Percentiles rank a stretch among this genome's conserved stretches.
phyloP scores from a whole-genome alignment of 108 stramenopile genomes.

The Cyclotella atomus region DNA sequence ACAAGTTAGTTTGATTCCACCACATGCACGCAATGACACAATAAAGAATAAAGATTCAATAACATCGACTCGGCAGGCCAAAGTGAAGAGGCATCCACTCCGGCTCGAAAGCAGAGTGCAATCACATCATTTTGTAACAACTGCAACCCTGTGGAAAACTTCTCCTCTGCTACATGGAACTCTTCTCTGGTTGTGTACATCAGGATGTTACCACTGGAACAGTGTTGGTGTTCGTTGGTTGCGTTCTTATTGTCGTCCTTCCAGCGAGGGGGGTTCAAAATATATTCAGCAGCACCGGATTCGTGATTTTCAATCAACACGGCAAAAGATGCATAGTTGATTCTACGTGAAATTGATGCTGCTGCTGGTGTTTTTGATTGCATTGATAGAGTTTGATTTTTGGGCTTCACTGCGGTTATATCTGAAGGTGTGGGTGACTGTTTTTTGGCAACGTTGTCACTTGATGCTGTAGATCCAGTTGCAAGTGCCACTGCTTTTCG shows the following conservation, averaged over 20 bases:
- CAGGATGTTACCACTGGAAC: too few species aligned
- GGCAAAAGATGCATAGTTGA: conserved; percentile 67
- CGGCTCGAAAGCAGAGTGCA: conserved; percentile 79
- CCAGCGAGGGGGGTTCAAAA: conserved; percentile 44
- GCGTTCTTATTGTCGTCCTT: conserved; percentile 10
- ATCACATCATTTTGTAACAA: conserved; percentile 84
- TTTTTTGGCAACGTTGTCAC: conserved; percentile 7
- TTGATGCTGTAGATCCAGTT: conserved; percentile 20
- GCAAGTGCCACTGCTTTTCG: conserved; percentile 33
- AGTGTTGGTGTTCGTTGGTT: conserved; percentile 5
- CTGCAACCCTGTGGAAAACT: conserved; percentile 82
- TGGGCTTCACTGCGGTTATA: too few species aligned
- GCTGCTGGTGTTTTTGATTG: not conserved
- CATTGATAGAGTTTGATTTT: conserved; percentile 6
- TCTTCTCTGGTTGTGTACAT: conserved; percentile 29
- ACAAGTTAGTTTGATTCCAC: too few species aligned
- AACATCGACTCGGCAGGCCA: conserved; percentile 85
- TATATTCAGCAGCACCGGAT: conserved; percentile 28
- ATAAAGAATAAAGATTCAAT: conserved; percentile 74
- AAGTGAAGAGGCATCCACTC: conserved; percentile 65
- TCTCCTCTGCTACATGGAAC: conserved; percentile 53
- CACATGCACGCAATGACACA: conserved; percentile 27
- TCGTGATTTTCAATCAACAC: conserved; percentile 62
- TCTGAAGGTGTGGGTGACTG: too few species aligned
- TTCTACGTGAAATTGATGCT: conserved; percentile 40